Evolutionary conservation across 2,329 filamentous ascomycete genomes (phyloP).

Genomic region (Nannizziopsis barbatae): DNA sequence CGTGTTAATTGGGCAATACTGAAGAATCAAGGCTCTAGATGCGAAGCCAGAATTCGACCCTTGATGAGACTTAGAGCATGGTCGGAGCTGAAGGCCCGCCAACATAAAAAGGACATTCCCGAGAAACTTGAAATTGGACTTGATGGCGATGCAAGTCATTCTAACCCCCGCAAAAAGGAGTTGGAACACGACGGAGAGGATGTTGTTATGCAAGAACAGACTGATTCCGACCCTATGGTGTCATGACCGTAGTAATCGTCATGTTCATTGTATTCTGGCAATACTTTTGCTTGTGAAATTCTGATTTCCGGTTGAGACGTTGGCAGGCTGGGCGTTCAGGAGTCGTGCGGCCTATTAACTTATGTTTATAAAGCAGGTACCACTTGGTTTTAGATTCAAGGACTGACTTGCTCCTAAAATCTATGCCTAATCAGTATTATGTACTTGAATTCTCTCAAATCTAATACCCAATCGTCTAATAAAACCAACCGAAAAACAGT

Average conservation of each 20-base stretch:
- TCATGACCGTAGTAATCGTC: background rate
- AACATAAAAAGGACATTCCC: slow-evolving; percentile 38
- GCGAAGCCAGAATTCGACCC: slow-evolving; percentile 70
- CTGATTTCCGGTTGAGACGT: no score
- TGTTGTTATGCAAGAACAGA: slow-evolving; percentile 34
- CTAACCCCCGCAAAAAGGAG: slow-evolving; percentile 16
- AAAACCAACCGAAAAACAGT: background rate
- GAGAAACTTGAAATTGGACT: slow-evolving; percentile 37
- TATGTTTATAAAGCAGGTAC: no score
- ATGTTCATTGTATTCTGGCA: no score
- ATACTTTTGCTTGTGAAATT: no score
- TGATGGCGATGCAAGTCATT: slow-evolving; percentile 24
- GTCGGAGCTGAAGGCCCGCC: slow-evolving; percentile 55
- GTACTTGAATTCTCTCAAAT: no score
- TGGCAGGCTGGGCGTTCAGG: no score
- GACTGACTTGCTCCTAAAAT: no score
- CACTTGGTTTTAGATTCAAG: no score
- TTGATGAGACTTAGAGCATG: slow-evolving; percentile 74
- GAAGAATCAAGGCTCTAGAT: slow-evolving; percentile 56
- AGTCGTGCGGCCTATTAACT: no score
- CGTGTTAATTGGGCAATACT: slow-evolving; percentile 84
- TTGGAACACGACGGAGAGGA: slow-evolving; percentile 27
- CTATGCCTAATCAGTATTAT: no score
- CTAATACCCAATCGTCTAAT: no score
- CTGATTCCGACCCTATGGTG: slow-evolving; percentile 32